Evolutionary conservation across 345 rosid species (phyloP).

Genomic region (Excoecaria agallocha): DNA sequence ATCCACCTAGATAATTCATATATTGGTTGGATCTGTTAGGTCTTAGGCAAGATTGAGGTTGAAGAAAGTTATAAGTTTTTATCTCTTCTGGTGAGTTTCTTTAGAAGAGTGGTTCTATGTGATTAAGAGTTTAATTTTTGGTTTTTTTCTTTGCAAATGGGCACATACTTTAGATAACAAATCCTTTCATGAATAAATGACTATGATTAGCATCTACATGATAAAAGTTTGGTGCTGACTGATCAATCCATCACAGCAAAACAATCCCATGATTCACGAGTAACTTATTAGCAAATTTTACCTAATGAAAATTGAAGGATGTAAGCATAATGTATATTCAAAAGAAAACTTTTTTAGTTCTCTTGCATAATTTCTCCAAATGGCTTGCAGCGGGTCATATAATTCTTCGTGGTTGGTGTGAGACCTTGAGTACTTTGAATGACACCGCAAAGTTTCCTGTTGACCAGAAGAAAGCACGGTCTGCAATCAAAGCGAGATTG

Average conservation of each 20-base stretch:
- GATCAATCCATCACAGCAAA: not conserved
- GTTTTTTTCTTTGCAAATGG: no score
- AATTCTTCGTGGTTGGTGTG: conserved; percentile 88
- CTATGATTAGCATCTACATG: not conserved
- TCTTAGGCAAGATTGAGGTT: not conserved
- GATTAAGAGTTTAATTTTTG: no score
- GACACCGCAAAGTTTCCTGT: conserved; percentile 39
- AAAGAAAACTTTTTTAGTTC: not conserved
- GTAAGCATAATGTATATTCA: not conserved
- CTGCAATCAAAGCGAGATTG: conserved; percentile 57
- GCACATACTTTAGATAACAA: no score
- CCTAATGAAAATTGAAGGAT: not conserved
- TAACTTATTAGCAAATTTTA: not conserved
- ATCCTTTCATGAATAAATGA: not conserved
- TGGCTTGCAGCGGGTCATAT: conserved; percentile 83
- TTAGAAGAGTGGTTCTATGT: not conserved
- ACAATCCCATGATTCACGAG: not conserved
- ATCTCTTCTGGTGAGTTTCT: conserved; percentile 8
- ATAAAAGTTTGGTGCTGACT: not conserved
- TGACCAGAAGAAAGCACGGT: conserved; percentile 54
- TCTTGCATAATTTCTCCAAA: conserved; percentile 8
- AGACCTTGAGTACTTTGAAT: conserved; percentile 40
- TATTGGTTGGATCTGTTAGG: not conserved
- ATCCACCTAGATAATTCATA: not conserved
- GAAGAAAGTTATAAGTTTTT: conserved; percentile 6